These are phyloP conservation scores for Aureoboletus auriporus DNA, from an alignment of 768 basidiomycete species.

Conservation along the genomic window DNA sequence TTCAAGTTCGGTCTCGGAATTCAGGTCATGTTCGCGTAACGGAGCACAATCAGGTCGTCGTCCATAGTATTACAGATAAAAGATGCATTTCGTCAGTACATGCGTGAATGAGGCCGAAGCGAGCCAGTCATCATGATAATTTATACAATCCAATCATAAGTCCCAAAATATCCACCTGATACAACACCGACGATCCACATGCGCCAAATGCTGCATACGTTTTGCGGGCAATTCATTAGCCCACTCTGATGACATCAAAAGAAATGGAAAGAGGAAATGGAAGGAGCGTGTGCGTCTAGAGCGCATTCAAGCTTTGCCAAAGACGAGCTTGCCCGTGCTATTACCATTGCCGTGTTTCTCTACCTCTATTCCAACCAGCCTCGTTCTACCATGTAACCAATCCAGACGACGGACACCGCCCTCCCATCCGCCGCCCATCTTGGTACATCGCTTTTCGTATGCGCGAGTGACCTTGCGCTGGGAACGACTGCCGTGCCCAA, in stretches of 20 bases:
- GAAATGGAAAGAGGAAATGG: neutral
- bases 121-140: slow-evolving; percentile 9
- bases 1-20: too few species aligned
- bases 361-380: slow-evolving; percentile 58
- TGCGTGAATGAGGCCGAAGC: slow-evolving; percentile 4
- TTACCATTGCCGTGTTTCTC: slow-evolving; percentile 39
- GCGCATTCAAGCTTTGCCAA: slow-evolving; percentile 34
- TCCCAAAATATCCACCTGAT: slow-evolving; percentile 14
- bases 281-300: slow-evolving; percentile 4
- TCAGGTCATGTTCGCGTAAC: too few species aligned
- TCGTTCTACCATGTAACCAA: slow-evolving; percentile 60
- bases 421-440: slow-evolving; percentile 66
- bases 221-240: neutral
- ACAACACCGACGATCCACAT: slow-evolving; percentile 7
- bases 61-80: slow-evolving; percentile 21
- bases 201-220: slow-evolving; percentile 7
- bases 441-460: slow-evolving; percentile 59
- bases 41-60: too few species aligned
- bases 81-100: slow-evolving; percentile 10
- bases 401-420: slow-evolving; percentile 65
- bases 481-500: slow-evolving; percentile 50
- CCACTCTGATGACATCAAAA: slow-evolving; percentile 4
- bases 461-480: slow-evolving; percentile 59
- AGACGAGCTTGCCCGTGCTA: slow-evolving; percentile 47
- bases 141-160: slow-evolving; percentile 18